Evolutionary conservation across 1,139 yeast species (phyloP).

Genomic region (Meyerozyma athensensis): DNA sequence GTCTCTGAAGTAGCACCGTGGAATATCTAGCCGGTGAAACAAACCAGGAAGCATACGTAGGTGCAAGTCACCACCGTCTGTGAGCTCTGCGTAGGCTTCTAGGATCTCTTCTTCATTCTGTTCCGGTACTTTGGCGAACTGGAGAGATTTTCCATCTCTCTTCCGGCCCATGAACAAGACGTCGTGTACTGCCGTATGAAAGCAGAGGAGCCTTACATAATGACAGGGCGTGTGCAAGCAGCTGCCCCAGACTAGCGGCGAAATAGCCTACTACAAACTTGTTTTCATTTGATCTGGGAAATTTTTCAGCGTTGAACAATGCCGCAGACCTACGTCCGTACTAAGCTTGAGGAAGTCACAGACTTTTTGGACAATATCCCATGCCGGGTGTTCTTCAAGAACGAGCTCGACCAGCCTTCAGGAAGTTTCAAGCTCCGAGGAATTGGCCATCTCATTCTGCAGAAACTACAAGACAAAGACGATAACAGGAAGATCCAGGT

Average conservation of each 20-base stretch:
- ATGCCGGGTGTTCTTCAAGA: conserved; percentile 30
- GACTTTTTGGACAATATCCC: conserved; percentile 19
- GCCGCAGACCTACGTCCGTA: conserved; percentile 17
- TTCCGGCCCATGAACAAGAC: neutral
- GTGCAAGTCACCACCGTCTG: conserved; percentile 26
- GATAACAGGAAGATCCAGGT: conserved; percentile 20
- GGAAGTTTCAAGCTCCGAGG: conserved; percentile 41
- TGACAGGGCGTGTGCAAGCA: too few species aligned
- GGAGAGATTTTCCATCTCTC: conserved; percentile 7
- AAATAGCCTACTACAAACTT: neutral
- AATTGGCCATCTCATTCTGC: conserved; percentile 29
- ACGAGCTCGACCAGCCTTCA: conserved; percentile 38
- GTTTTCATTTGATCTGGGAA: neutral
- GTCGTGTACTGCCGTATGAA: too few species aligned
- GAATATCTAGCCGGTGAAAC: conserved; percentile 24
- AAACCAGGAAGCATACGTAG: conserved; percentile 24
- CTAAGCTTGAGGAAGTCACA: conserved; percentile 28
- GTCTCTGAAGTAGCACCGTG: conserved; percentile 30
- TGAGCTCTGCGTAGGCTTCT: conserved; percentile 22
- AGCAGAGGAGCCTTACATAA: too few species aligned
- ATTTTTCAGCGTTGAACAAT: neutral
- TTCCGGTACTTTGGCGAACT: conserved; percentile 16
- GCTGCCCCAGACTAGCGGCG: too few species aligned
- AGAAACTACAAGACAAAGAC: conserved; percentile 15
- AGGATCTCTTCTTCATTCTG: conserved; percentile 32